Evolutionary conservation across 2,329 filamentous ascomycete genomes (phyloP), one percentile per base, ranked within the genome.

Genomic region (Calycina herbarum): DNA sequence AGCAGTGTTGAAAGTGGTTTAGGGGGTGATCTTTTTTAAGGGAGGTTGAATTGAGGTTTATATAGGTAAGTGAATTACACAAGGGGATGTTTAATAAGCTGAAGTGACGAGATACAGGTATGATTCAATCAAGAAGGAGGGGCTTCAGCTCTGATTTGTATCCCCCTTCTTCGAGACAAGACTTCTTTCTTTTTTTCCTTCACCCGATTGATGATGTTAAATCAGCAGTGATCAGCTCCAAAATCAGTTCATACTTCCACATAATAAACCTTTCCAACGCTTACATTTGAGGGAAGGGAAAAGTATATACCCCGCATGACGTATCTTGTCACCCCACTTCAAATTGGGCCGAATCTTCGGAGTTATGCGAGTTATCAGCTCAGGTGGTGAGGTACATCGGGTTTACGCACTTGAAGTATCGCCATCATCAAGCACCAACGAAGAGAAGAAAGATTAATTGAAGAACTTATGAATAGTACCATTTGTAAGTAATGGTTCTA

Each of bases 401-500:
- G 11, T 13, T 27, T 54, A 54, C 11, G 20, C 13, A 24, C 20
- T 29, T 29, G 27, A 29, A 29, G 27, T 29, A 29, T 29, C 27
- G 27, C 20, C 20, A 51, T n/a, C n/a, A 5, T 7, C 11, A 27
- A 2, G 24, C 48, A 29, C 13, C 13, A 48, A 11, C 5, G 2
- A 24, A 54, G 1, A 27, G 20, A 51, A 27, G 20, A 11, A 54
- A 10, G 7, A 20, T n/a, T 48, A 4, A 20, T 54, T 24, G 10
- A 11, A 54, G 48, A 54, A 27, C 20, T 57, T 35, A 57, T 57
- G n/a, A 40, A 57, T 57, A 57, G 56, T 57, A 57, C n/a, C 63
- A 56, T 40, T 56, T n/a, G 8, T 24, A 27, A 54, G 42, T 29
- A n/a, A 3, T 11, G 63, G 42, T 59, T 64, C 45, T 66, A 62